A percentile compares a stretch with the other conserved stretches of the same genome.
Conservation (phyloP, 2,329 filamentous ascomycete species). For the Apiospora rasikravindrae region DNA sequence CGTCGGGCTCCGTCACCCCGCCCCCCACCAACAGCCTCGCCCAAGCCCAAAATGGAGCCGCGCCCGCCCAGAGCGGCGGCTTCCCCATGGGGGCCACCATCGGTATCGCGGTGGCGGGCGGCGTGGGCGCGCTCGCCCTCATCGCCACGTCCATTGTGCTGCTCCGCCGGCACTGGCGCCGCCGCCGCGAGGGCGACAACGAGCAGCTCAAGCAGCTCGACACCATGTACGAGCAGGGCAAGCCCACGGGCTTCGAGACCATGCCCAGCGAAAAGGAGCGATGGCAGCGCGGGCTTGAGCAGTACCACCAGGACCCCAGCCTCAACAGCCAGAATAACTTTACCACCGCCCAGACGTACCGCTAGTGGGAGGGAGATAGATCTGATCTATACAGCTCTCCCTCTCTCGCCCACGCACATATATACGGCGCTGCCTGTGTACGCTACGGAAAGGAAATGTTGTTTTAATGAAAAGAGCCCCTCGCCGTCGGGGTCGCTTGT, state of each 20-base stretch:
- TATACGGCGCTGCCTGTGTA: neutral
- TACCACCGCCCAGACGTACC: neutral
- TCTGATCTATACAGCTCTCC: neutral
- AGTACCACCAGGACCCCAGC: constrained; percentile 30
- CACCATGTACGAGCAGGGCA: constrained; percentile 37
- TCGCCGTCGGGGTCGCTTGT: neutral
- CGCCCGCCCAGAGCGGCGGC: constrained; percentile 23
- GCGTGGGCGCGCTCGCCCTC: constrained; percentile 34
- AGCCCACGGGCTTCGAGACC: constrained; percentile 31
- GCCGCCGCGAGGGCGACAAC: constrained; percentile 35
- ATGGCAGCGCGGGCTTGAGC: constrained; percentile 39
- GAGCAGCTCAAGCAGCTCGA: constrained; percentile 34
- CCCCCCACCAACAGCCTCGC: constrained; percentile 26
- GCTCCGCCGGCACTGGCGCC: constrained; percentile 37
- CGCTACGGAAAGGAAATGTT: neutral
- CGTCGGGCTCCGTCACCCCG: constrained; percentile 14
- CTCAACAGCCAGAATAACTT: neutral
- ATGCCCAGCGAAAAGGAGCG: constrained; percentile 33
- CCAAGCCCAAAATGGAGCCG: constrained; percentile 25
- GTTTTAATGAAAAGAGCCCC: constrained; percentile 10
- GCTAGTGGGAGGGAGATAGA: neutral
- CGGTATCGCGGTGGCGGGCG: constrained; percentile 35
- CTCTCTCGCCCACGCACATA: too few species aligned
- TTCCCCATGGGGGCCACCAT: constrained; percentile 34
- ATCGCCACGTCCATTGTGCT: constrained; percentile 32